phyloP scores from a whole-genome alignment of 2,329 filamentous ascomycete genomes.

The Scedosporium boydii region DNA sequence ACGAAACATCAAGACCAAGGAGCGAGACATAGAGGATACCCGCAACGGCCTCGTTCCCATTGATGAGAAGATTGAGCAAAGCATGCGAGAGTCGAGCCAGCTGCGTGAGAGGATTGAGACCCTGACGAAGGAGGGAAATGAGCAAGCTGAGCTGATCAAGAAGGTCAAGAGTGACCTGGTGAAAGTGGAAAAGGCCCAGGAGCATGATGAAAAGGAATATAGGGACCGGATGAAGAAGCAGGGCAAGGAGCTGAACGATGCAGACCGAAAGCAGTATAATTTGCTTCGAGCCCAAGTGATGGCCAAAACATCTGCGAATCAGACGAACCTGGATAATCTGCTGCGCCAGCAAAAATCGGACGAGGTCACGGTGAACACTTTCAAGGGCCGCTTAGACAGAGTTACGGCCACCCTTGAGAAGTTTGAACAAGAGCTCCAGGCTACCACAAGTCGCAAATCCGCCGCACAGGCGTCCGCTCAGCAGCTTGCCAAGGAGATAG shows the following conservation, averaged over 20 bases:
- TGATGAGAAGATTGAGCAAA: constrained; percentile 82
- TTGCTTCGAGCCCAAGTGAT: constrained; percentile 75
- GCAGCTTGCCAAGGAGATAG: constrained; percentile 66
- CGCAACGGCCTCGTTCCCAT: constrained; percentile 81
- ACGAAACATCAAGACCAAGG: constrained; percentile 73
- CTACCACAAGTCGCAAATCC: constrained; percentile 59
- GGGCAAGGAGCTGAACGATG: constrained; percentile 75
- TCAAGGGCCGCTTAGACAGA: constrained; percentile 79
- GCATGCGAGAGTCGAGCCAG: constrained; percentile 58
- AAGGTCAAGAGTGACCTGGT: constrained; percentile 73
- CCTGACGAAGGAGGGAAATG: constrained; percentile 67
- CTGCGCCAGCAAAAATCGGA: constrained; percentile 83
- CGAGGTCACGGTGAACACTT: constrained; percentile 78
- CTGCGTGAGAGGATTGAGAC: constrained; percentile 59
- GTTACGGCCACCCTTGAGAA: constrained; percentile 65
- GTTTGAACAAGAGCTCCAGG: constrained; percentile 60
- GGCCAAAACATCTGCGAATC: constrained; percentile 69
- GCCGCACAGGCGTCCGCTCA: constrained; percentile 54
- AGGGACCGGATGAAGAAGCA: constrained; percentile 75
- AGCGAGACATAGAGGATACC: constrained; percentile 78
- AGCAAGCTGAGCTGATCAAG: constrained; percentile 57
- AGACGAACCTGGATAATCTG: constrained; percentile 77
- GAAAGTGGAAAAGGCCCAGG: constrained; percentile 80
- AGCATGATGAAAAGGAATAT: constrained; percentile 82
- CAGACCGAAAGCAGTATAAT: constrained; percentile 85